phyloP scores from a whole-genome alignment of 202 grass and related monocot genomes.

The Zizania palustris region DNA sequence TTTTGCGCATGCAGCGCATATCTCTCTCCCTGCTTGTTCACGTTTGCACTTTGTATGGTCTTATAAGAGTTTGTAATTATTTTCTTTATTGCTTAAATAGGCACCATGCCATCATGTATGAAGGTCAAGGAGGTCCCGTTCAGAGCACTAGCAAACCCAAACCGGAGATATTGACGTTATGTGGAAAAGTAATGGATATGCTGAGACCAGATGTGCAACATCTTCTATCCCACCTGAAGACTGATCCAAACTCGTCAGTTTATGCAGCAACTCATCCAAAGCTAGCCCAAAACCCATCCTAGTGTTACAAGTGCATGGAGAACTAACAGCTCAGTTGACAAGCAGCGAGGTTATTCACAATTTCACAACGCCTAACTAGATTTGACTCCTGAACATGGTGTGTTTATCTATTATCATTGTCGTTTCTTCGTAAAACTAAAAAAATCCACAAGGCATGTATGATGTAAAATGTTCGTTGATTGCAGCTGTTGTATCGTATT shows the following conservation, averaged over 20 bases:
- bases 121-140: slow-evolving; percentile 94
- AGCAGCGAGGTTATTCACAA: not conserved
- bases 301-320: slow-evolving; percentile 13
- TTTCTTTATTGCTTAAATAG: slow-evolving; percentile 45
- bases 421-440: not conserved
- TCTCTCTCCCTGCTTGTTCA: not conserved
- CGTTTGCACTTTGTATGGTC: not conserved
- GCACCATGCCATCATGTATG: slow-evolving; percentile 98
- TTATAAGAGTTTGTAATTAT: not conserved
- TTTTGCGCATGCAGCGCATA: not conserved
- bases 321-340: not conserved
- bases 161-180: slow-evolving; percentile 87
- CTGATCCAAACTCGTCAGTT: slow-evolving; percentile 74
- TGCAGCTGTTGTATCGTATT: not conserved
- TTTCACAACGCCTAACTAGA: too few relatives aligned
- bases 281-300: slow-evolving; percentile 64
- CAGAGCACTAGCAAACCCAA: slow-evolving; percentile 92
- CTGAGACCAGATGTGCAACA: slow-evolving; percentile 87
- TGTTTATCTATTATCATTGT: not conserved
- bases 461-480: not conserved
- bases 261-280: slow-evolving; percentile 98
- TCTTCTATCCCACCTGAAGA: slow-evolving; percentile 84
- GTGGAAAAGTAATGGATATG: slow-evolving; percentile 82
- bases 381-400: not conserved
- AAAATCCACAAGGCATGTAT: not conserved